Base-by-base conservation (phyloP, 139 green algal species). In the Chloropicon primus region DNA sequence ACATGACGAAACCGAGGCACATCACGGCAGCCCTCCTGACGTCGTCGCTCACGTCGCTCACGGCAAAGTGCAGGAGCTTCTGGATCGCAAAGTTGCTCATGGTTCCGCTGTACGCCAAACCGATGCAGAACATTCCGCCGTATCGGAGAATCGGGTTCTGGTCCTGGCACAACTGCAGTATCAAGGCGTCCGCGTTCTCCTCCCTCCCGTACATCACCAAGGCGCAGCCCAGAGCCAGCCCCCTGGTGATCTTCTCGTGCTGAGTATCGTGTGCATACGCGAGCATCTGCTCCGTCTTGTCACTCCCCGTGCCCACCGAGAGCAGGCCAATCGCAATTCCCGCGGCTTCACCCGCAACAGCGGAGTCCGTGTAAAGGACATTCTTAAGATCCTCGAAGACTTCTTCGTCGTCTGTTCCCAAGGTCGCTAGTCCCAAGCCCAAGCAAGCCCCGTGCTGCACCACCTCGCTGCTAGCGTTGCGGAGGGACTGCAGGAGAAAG, bases 381-480 rank as follows among this genome's bases (percentile, higher is more conserved):
- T 90, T 90, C 82, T 98, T 98, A 5, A 98, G 27, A 79, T 98
- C 93, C 84, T 99, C 94, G 85, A 93, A 94, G 22, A 92, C 81
- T 85, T 94, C 93, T 62, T 92, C 86, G 71, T 95, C 86, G 2
- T 84, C 81, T 0, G 90, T 93, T 71, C 95, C 95, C 72, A 98
- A 84, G 0, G 85, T 84, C 1, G 96, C 92, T 17, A 99, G 87
- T 25, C 94, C 95, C 26, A 99, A 88, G 1, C 95, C 95, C 78
- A 99, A 86, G 83, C 92, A 98, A 2, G 93, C 95, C 22, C 95
- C 95, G 79, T 99, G 95, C 86, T 99, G 95, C 1, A 92, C 91
- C 10, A 93, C 83, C 85, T 98, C 94, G 78, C 93, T 89, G 80
- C 81, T 85, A 24, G 89, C 91, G 73, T 82, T 84, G 21, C 93